These are phyloP conservation scores for Taiozyma sp. DNA, from an alignment of 1,139 yeast species.

Conservation along the genomic window DNA sequence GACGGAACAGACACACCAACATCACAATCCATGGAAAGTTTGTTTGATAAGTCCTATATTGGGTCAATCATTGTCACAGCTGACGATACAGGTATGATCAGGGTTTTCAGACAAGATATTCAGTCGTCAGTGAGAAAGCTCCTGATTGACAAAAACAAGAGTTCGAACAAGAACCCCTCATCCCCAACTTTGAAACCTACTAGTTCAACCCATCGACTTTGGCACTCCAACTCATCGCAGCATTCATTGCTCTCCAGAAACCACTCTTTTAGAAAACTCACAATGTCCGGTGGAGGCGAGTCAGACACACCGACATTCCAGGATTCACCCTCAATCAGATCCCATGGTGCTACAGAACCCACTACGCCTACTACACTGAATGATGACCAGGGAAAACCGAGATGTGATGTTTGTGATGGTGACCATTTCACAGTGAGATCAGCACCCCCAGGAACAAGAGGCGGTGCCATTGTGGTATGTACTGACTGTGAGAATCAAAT, in stretches of 20 bases:
- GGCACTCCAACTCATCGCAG: constrained; percentile 11
- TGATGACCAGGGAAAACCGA: constrained; percentile 14
- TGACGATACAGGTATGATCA: constrained; percentile 65
- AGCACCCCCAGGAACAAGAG: constrained; percentile 2
- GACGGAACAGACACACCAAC: neutral
- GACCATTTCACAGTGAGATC: constrained; percentile 25
- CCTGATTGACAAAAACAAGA: neutral
- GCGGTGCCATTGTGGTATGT: constrained; percentile 22
- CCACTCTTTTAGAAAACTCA: constrained; percentile 9
- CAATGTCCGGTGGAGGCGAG: neutral
- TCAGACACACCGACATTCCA: neutral
- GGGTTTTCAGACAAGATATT: constrained; percentile 77
- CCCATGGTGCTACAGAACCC: neutral
- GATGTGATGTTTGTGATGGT: constrained; percentile 33
- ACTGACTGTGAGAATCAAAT: constrained; percentile 31
- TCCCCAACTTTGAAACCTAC: neutral
- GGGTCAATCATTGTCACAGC: constrained; percentile 58
- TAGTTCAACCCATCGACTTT: constrained; percentile 2
- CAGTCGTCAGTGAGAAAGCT: constrained; percentile 39
- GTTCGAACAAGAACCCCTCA: constrained; percentile 4
- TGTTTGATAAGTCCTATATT: constrained; percentile 23
- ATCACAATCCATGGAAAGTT: constrained; percentile 2
- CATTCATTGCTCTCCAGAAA: constrained; percentile 15
- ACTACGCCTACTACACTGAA: neutral
- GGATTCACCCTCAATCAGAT: neutral